A percentile compares a stretch with the other conserved stretches of the same genome.
Evolutionary conservation across 164 flowering plant genomes (phyloP).

Genomic region (Magnolia changhungtana): DNA sequence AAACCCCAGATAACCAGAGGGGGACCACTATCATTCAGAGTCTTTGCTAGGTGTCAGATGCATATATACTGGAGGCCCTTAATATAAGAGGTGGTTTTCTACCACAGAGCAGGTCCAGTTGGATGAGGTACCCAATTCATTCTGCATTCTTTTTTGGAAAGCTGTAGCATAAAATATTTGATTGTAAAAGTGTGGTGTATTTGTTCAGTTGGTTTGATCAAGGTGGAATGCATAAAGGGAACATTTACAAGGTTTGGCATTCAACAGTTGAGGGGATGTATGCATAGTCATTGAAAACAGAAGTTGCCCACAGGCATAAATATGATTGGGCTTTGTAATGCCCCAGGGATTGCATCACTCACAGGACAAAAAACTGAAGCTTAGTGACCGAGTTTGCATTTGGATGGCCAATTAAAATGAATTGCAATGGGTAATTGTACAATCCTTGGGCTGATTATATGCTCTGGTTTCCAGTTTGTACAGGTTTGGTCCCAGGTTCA

Average conservation of each 20-base stretch:
- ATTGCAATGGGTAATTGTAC: too few species aligned
- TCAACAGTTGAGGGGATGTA: background rate
- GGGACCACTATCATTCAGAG: background rate
- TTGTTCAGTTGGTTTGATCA: background rate
- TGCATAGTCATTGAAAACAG: background rate
- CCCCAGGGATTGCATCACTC: background rate
- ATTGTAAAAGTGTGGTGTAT: background rate
- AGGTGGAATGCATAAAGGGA: background rate
- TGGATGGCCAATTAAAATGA: background rate
- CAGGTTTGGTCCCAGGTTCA: too few species aligned
- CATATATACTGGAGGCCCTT: background rate
- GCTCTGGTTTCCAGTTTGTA: too few species aligned
- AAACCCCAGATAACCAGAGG: background rate
- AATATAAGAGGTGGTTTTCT: background rate
- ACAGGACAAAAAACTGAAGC: background rate
- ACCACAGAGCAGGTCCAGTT: background rate
- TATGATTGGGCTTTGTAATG: background rate
- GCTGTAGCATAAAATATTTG: constrained; percentile 5
- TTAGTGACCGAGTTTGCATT: background rate
- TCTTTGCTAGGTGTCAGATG: background rate
- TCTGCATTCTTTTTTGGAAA: constrained; percentile 1
- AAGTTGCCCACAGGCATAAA: background rate
- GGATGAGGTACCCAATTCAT: background rate
- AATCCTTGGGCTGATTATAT: too few species aligned
- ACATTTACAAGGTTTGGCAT: background rate